Evolutionary conservation across 164 flowering plant species (phyloP).

Genomic region (Vitis labrusca): DNA sequence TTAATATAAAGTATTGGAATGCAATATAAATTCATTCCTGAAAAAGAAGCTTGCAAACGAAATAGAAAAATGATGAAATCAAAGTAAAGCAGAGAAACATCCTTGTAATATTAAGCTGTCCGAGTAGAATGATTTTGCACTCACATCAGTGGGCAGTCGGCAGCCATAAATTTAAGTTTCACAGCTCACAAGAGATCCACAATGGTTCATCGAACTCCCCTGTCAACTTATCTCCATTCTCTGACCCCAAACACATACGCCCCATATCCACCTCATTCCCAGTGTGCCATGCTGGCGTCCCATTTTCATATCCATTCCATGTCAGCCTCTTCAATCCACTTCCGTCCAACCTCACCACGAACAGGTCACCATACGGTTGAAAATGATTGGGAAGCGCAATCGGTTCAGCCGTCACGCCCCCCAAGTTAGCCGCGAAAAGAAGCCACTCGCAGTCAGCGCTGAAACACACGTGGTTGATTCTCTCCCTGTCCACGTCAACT

Average conservation of each 20-base stretch:
- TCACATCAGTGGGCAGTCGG: no score
- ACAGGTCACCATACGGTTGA: constrained; percentile 89
- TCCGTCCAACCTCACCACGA: constrained; percentile 65
- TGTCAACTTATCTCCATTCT: constrained; percentile 43
- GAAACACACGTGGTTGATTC: constrained; percentile 84
- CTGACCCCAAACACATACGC: constrained; percentile 26
- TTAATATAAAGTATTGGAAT: no score
- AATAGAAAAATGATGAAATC: no score
- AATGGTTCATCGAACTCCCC: constrained; percentile 65
- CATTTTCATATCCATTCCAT: constrained; percentile 80
- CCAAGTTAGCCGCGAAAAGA: constrained; percentile 66
- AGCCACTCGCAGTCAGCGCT: constrained; percentile 74
- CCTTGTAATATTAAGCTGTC: no score
- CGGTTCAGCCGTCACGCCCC: constrained; percentile 80
- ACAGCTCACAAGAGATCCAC: constrained; percentile 56
- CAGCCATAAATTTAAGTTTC: no score
- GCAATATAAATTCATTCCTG: no score
- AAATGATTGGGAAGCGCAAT: constrained; percentile 81
- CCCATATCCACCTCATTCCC: constrained; percentile 26
- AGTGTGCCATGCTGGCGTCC: constrained; percentile 76
- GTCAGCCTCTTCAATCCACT: constrained; percentile 77
- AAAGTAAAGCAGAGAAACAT: no score
- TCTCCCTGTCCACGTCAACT: constrained; percentile 55
- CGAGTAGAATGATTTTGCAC: no score
- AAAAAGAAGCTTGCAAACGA: no score